Base-by-base conservation (phyloP, 2,329 filamentous ascomycete genomes). In the Fusarium chuoi region DNA sequence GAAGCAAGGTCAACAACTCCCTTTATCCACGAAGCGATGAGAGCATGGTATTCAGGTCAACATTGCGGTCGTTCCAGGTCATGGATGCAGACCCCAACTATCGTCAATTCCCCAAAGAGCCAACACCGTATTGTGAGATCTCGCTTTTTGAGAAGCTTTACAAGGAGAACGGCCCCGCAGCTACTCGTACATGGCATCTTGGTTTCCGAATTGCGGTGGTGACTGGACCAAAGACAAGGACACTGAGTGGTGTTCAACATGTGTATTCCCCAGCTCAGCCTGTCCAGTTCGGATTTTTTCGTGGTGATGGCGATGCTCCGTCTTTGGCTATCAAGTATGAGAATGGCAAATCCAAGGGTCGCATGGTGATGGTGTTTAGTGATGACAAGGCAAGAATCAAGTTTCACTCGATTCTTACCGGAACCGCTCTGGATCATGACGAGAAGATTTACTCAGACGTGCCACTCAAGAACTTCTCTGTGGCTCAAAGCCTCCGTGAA, bases 191-290 rank as follows among this genome's bases (percentile, higher is more conserved):
- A 62, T 89, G 92, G 78, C 95, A 98, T 80, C 89, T 92, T 46
- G 95, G 95, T 0, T 96, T 92, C 83, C 90, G 95, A 28, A 84
- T 98, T 52, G 89, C 93, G 14, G 88, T 97, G 22, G 89, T 95
- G 39, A 97, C 95, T 1, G 93, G 92, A 14, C 89, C 94, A 5
- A 91, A 89, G 69, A 93, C 91, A 58, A 94, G 95, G 79, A 93
- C 92, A 2, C 84, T 97, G 41, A 95, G 92, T 79, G 92, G 91
- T 48, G 88, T 96, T 58, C 92, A 91, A 67, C 93, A 96, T 79
- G 85, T 88, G 20, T 88, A 95, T 51, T 85, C 88, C 20, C 89
- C 91, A 9, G 87, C 89, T 26, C 83, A 88, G 28, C 94, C 94
- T 0, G 86, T 97, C 51, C 90, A 94, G 52, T 97, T 96, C 79